Percentiles rank a stretch among this genome's conserved stretches.
phyloP scores from a whole-genome alignment of 371 early-diverging fungal genomes.

The Mortierella sp. region DNA sequence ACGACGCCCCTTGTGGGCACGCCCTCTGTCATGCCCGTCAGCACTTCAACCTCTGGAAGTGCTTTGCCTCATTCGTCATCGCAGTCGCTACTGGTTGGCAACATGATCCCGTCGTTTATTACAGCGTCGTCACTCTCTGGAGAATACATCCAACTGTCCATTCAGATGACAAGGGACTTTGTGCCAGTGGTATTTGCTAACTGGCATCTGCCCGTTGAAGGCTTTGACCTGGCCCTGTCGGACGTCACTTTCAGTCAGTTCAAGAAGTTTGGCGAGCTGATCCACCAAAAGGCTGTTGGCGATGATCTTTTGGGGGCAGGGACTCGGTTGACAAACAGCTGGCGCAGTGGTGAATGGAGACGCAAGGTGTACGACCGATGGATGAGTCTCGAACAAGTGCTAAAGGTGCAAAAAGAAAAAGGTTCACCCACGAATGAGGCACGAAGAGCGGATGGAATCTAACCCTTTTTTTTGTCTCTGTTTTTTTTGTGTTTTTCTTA shows the following conservation, averaged over 20 bases:
- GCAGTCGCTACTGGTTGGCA: slow-evolving; percentile 41
- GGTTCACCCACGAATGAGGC: too few species aligned
- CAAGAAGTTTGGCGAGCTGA: slow-evolving; percentile 55
- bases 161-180: slow-evolving; percentile 91
- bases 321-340: slow-evolving; percentile 15
- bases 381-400: slow-evolving; percentile 80
- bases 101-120: slow-evolving; percentile 80
- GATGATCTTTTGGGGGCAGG: slow-evolving; percentile 27
- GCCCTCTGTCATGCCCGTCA: slow-evolving; percentile 26
- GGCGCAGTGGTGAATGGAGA: slow-evolving; percentile 42
- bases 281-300: slow-evolving; percentile 1
- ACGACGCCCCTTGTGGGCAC: slow-evolving; percentile 21
- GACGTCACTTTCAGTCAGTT: slow-evolving; percentile 74
- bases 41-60: slow-evolving; percentile 30
- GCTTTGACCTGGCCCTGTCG: slow-evolving; percentile 67
- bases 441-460: too few species aligned
- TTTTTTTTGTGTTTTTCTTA: slow-evolving; percentile 27
- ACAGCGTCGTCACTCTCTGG: slow-evolving; percentile 82
- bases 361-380: slow-evolving; percentile 61
- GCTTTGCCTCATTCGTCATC: slow-evolving; percentile 31
- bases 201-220: slow-evolving; percentile 71
- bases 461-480: too few species aligned
- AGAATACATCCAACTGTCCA: slow-evolving; percentile 86
- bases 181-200: slow-evolving; percentile 90
- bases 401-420: too few species aligned